phyloP scores from a whole-genome alignment of 345 rosid genomes.

The Gossypium anomalum region DNA sequence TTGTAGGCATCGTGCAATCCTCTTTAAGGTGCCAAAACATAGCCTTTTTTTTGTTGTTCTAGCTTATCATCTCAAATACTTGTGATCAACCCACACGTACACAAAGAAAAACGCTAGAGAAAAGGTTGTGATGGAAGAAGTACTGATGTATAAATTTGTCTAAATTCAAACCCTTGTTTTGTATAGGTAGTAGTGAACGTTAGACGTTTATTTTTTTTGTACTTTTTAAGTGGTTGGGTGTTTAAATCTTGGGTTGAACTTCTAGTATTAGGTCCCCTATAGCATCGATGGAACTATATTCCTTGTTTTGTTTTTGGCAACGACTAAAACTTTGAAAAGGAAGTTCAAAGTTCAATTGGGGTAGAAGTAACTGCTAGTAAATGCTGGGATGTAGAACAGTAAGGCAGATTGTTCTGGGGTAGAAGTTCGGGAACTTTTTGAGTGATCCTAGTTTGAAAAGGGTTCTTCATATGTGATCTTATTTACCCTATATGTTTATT shows the following conservation, averaged over 20 bases:
- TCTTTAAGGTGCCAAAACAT: conserved; percentile 66
- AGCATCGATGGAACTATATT: background rate
- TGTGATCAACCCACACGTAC: background rate
- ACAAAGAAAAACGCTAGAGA: background rate
- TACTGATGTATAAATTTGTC: background rate
- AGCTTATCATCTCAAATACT: background rate
- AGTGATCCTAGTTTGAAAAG: background rate
- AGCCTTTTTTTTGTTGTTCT: background rate
- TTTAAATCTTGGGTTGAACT: background rate
- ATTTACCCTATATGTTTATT: background rate
- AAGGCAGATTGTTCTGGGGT: background rate
- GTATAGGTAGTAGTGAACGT: background rate
- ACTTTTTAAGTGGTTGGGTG: background rate
- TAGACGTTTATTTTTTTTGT: background rate
- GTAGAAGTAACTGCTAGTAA: background rate
- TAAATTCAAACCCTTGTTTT: background rate
- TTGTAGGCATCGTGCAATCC: conserved; percentile 91
- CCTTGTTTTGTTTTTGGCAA: background rate
- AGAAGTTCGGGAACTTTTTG: background rate
- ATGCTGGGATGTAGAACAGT: background rate
- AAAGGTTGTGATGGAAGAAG: background rate
- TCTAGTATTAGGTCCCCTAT: background rate
- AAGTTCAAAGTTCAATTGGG: background rate
- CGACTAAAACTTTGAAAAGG: background rate
- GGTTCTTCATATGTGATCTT: background rate